A percentile compares a stretch with the other conserved stretches of the same genome.
Evolutionary conservation across 2,329 filamentous ascomycete species (phyloP).

Genomic region (Ophiosphaerella narmari): DNA sequence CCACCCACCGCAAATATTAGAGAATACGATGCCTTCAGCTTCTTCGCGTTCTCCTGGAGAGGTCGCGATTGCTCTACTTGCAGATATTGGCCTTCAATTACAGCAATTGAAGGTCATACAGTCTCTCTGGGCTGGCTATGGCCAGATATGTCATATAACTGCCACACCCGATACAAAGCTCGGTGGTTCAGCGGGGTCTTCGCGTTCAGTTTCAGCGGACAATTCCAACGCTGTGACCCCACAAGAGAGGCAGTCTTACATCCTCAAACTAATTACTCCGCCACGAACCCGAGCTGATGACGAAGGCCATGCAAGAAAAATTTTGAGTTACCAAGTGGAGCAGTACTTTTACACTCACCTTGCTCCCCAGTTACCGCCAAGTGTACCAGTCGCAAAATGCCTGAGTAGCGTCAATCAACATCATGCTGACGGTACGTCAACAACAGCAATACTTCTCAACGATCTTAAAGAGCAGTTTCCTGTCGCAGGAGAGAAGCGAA

Average conservation of each 20-base stretch:
- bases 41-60: slow-evolving; percentile 15
- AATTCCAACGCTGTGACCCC: slow-evolving; percentile 14
- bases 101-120: slow-evolving; percentile 42
- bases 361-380: slow-evolving; percentile 54
- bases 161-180: slow-evolving; percentile 37
- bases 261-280: slow-evolving; percentile 66
- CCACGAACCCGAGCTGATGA: slow-evolving; percentile 51
- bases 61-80: slow-evolving; percentile 34
- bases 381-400: slow-evolving; percentile 57
- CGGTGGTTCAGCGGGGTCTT: too few species aligned
- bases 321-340: slow-evolving; percentile 70
- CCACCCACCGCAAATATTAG: background rate
- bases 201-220: slow-evolving; percentile 2
- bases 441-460: slow-evolving; percentile 62
- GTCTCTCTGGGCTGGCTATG: slow-evolving; percentile 55
- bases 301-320: slow-evolving; percentile 68
- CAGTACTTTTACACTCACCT: slow-evolving; percentile 67
- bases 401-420: slow-evolving; percentile 52
- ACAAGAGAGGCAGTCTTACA: slow-evolving; percentile 46
- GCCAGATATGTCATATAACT: slow-evolving; percentile 60
- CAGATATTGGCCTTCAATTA: slow-evolving; percentile 27
- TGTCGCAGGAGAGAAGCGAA: slow-evolving; percentile 60
- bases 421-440: slow-evolving; percentile 36
- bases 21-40: slow-evolving; percentile 45
- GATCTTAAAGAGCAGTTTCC: slow-evolving; percentile 62